Percentiles rank a stretch among this genome's conserved stretches.
phyloP scores from a whole-genome alignment of 805 yeast species.

The Maudiozyma saulgeensis region DNA sequence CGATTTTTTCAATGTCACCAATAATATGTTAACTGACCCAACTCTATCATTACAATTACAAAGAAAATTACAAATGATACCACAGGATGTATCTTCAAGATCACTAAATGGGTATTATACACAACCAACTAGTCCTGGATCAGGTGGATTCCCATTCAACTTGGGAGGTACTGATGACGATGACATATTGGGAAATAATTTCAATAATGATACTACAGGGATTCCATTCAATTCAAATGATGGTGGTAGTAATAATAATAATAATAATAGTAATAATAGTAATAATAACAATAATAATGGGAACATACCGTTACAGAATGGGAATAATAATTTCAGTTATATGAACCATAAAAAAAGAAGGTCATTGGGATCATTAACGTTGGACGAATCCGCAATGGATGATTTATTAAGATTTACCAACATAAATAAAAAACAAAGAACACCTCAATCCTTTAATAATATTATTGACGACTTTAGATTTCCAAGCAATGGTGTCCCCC shows the following conservation, averaged over 20 bases:
- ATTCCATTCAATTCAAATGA: neutral
- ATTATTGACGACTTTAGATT: constrained; percentile 2
- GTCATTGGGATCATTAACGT: constrained; percentile 21
- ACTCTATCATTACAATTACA: constrained; percentile 22
- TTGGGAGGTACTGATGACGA: constrained; percentile 2
- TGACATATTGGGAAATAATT: constrained; percentile 3
- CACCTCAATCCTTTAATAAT: constrained; percentile 1
- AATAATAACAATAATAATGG: neutral
- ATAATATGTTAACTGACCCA: constrained; percentile 7
- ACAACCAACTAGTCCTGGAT: constrained; percentile 27
- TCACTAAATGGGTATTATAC: constrained; percentile 26
- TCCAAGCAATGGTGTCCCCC: neutral
- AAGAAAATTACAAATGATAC: constrained; percentile 19
- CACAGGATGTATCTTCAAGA: constrained; percentile 20
- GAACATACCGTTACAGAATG: neutral
- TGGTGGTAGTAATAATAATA: constrained; percentile 1
- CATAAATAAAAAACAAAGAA: constrained; percentile 13
- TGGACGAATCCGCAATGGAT: constrained; percentile 24
- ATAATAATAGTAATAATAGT: neutral
- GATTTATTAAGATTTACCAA: constrained; percentile 24
- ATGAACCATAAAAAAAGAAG: constrained; percentile 15
- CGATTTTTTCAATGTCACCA: constrained; percentile 6
- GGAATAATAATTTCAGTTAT: constrained; percentile 1
- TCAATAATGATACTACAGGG: constrained; percentile 3
- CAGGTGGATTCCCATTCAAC: constrained; percentile 4